Evolutionary conservation across 2,329 filamentous ascomycete genomes (phyloP).

Genomic region (Xenoacremonium recifei): DNA sequence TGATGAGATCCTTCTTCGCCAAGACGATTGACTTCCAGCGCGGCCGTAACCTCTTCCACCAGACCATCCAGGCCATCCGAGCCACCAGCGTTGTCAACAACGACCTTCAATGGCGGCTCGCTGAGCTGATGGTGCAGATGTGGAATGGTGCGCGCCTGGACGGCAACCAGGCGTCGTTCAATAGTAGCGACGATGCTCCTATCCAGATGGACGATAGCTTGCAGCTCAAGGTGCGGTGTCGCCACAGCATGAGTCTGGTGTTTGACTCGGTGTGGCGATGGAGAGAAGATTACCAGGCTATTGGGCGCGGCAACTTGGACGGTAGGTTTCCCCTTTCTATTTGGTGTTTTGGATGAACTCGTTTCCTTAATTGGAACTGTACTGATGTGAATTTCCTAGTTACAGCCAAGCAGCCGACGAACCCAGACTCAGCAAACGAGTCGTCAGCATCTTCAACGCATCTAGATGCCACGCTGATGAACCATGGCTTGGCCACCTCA

Average conservation of each 20-base stretch:
- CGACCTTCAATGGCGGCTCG: conserved; percentile 75
- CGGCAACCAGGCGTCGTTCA: conserved; percentile 43
- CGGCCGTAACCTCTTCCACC: conserved; percentile 67
- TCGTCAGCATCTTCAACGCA: conserved; percentile 68
- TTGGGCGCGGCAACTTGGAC: conserved; percentile 68
- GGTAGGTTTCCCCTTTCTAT: conserved; percentile 48
- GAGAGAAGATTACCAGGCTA: conserved; percentile 75
- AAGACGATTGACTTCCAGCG: conserved; percentile 68
- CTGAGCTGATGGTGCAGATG: conserved; percentile 84
- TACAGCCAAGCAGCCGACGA: conserved; percentile 82
- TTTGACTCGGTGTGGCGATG: conserved; percentile 86
- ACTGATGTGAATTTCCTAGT: conserved; percentile 16
- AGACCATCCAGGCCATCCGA: conserved; percentile 68
- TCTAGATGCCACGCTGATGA: conserved; percentile 59
- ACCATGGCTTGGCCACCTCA: conserved; percentile 39
- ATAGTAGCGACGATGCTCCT: conserved; percentile 48
- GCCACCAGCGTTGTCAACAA: conserved; percentile 74
- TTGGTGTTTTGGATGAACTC: too few species aligned
- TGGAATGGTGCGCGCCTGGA: conserved; percentile 70
- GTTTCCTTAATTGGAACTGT: conserved; percentile 9
- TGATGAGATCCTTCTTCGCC: conserved; percentile 75
- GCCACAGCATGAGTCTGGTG: conserved; percentile 82
- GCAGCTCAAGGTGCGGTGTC: conserved; percentile 77
- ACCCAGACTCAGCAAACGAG: conserved; percentile 75
- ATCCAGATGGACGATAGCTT: conserved; percentile 65